phyloP scores from a whole-genome alignment of 352 stramenopile species.

The Pythium guiyangense region DNA sequence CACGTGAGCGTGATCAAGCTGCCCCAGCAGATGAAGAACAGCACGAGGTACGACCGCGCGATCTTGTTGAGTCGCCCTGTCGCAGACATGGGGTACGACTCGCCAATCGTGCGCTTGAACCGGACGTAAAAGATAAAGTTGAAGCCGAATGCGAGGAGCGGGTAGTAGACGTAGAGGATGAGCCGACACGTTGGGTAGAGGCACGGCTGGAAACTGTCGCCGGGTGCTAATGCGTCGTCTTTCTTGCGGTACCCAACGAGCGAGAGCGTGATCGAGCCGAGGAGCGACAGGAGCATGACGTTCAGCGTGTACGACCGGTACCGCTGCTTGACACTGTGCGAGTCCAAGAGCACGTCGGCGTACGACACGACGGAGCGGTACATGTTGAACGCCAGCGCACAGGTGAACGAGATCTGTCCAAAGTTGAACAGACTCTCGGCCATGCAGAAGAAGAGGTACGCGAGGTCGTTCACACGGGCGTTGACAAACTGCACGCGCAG shows the following conservation, averaged over 20 bases:
- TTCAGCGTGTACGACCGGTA: slow-evolving; percentile 64
- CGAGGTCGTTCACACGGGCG: slow-evolving; percentile 29
- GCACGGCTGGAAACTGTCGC: slow-evolving; percentile 51
- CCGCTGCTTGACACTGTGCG: slow-evolving; percentile 49
- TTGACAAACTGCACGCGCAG: slow-evolving; percentile 57
- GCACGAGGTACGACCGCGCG: slow-evolving; percentile 56
- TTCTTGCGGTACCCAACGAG: slow-evolving; percentile 49
- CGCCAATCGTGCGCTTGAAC: slow-evolving; percentile 70
- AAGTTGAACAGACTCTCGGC: slow-evolving; percentile 79
- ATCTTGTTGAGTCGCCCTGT: slow-evolving; percentile 64
- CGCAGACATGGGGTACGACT: slow-evolving; percentile 65
- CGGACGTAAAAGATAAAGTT: slow-evolving; percentile 79
- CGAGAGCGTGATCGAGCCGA: slow-evolving; percentile 52
- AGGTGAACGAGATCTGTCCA: slow-evolving; percentile 75
- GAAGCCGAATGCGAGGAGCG: slow-evolving; percentile 62
- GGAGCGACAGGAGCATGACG: slow-evolving; percentile 56
- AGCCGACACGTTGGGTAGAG: slow-evolving; percentile 61
- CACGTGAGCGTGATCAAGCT: slow-evolving; percentile 63
- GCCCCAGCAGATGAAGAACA: slow-evolving; percentile 74
- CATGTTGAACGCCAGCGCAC: slow-evolving; percentile 76
- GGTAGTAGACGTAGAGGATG: slow-evolving; percentile 79
- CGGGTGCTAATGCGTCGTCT: slow-evolving; percentile 3
- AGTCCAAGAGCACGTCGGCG: slow-evolving; percentile 65
- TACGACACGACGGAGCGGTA: slow-evolving; percentile 77
- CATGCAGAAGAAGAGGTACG: slow-evolving; percentile 63